These are phyloP conservation scores for Graphium sp. DNA, from an alignment of 2,329 filamentous ascomycete species.

Conservation along the genomic window DNA sequence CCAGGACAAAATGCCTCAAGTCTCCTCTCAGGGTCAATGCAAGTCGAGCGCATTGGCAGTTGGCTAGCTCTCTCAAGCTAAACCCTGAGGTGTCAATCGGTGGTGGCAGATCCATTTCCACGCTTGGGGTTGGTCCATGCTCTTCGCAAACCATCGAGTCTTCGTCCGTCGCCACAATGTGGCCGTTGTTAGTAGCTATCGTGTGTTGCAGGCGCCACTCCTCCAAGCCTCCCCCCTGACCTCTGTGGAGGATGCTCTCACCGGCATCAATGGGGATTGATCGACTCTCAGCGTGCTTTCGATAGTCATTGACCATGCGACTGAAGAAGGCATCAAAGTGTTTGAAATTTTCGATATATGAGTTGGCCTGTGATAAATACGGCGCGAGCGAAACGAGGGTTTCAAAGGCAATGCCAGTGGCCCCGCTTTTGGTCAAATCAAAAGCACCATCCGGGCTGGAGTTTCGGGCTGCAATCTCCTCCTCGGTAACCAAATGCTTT, in stretches of 20 bases:
- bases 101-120: too few relatives aligned
- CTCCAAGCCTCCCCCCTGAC: conserved; percentile 33
- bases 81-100: too few relatives aligned
- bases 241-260: too few relatives aligned
- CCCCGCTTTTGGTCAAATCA: conserved; percentile 18
- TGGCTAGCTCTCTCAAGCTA: too few relatives aligned
- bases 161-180: conserved; percentile 16
- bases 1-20: too few relatives aligned
- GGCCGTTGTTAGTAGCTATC: conserved; percentile 25
- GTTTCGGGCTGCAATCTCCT: conserved; percentile 14
- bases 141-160: too few relatives aligned
- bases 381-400: conserved; percentile 32
- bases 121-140: too few relatives aligned
- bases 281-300: conserved; percentile 16
- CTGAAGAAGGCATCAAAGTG: conserved; percentile 36
- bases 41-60: too few relatives aligned
- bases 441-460: conserved; percentile 1
- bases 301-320: conserved; percentile 22
- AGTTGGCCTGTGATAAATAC: conserved; percentile 37
- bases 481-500: conserved; percentile 27
- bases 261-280: too few relatives aligned
- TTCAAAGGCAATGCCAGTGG: conserved; percentile 28
- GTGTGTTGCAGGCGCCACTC: conserved; percentile 28
- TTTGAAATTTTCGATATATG: conserved; percentile 34
- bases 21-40: too few relatives aligned